Base-by-base conservation (phyloP, 1,284 basidiomycete genomes). In the Malassezia caprae region DNA sequence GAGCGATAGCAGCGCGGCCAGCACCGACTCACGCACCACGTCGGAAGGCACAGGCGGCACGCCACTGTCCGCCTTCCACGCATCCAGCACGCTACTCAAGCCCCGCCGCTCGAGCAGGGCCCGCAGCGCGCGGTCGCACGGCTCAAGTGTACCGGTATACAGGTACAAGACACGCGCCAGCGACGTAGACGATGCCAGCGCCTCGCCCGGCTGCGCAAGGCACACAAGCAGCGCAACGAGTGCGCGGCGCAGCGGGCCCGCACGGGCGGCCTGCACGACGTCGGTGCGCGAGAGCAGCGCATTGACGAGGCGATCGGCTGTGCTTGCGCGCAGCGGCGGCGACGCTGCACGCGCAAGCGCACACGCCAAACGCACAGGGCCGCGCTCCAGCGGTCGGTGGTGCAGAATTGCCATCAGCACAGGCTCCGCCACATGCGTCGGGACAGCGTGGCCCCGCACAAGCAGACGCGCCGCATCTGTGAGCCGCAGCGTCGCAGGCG, bases 131-230 rank as follows among this genome's bases (percentile, higher is more conserved):
- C 80, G 79, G 69, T 94, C 90, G 0, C 83, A 67, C 0, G 58
- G 53, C 0, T 82, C 81, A 28, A 86, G 73, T 0, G 85, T 85
- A 1, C 86, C 90, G 4, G 80, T 76, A 71, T 94, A 94, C 1
- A 90, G 76, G 7, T 76, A 77, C 28, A 86, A 75, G 26, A 93
- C 6, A 17, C 55, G 55, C 11, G 55, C 44, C 12, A 91, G 76
- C 62, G 90, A 86, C 8, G 82, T 84, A 1, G 84, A 80, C 68
- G 90, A 88, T 65, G 87, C 88, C 1, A 88, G 84, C 63, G 87
- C 87, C 17, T 79, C 76, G 8, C 26, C 11, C 15, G 41, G 41
- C 35, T 23, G 23, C n/a, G 26, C 48, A 7, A 55, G 41, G 23
- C 26, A n/a, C 13, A 44, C 31, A 13, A 60, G 26, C 12, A 52